Conservation (phyloP, 2,329 filamentous ascomycete species). For the Penicillium verrucosum region DNA sequence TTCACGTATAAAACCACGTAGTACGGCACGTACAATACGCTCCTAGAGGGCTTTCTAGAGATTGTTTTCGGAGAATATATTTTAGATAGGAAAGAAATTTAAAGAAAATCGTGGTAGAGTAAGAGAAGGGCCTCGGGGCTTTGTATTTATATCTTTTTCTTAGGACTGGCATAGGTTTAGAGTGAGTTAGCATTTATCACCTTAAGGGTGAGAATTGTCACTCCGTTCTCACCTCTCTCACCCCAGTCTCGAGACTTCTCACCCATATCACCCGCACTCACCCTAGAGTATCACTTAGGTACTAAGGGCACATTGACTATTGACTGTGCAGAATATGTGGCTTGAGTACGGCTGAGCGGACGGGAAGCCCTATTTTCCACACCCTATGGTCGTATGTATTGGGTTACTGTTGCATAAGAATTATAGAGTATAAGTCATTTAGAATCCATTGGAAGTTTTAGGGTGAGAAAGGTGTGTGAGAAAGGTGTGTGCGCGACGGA, state of each 20-base stretch:
- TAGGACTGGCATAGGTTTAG: neutral
- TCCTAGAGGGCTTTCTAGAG: neutral
- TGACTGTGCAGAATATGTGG: neutral
- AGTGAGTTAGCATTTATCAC: neutral
- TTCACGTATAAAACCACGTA: neutral
- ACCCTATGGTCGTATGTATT: neutral
- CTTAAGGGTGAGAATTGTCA: neutral
- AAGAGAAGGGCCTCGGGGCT: neutral
- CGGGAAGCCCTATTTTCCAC: neutral
- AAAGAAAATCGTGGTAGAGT: neutral
- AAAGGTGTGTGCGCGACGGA: too few relatives aligned
- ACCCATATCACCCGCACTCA: neutral
- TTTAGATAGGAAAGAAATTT: neutral
- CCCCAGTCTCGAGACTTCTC: neutral
- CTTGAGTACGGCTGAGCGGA: neutral
- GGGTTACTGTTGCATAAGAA: too few relatives aligned
- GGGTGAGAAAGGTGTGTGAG: too few relatives aligned
- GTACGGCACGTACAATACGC: neutral
- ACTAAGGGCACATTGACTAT: neutral
- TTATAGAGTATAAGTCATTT: too few relatives aligned
- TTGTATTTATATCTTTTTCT: neutral
- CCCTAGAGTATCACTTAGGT: neutral
- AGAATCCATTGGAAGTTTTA: too few relatives aligned
- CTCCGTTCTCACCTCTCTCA: neutral
- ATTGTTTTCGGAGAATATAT: neutral